These are phyloP conservation scores for Penicillium flavigenum DNA, from an alignment of 495 filamentous ascomycete species.

Conservation along the genomic window DNA sequence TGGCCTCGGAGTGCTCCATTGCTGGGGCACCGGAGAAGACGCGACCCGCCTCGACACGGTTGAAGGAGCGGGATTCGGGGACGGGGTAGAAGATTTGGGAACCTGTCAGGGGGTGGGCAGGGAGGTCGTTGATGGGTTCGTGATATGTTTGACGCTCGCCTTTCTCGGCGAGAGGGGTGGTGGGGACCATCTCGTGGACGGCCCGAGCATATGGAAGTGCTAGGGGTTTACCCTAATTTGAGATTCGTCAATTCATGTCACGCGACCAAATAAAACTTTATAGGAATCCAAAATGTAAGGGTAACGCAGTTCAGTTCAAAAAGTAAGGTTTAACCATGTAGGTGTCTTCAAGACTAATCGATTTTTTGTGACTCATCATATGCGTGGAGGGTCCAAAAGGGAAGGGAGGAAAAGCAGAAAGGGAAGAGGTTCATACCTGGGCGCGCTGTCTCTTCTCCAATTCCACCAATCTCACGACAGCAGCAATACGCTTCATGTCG, in stretches of 20 bases:
- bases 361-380: conserved; percentile 71
- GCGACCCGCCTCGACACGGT: conserved; percentile 81
- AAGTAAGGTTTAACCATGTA: conserved; percentile 64
- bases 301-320: conserved; percentile 31
- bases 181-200: conserved; percentile 78
- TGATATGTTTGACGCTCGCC: conserved; percentile 45
- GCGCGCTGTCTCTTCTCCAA: conserved; percentile 75
- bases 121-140: conserved; percentile 90
- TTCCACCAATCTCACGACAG: conserved; percentile 83
- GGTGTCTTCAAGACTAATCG: conserved; percentile 99
- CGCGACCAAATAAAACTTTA: background rate
- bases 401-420: conserved; percentile 11
- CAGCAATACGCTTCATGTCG: conserved; percentile 83
- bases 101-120: conserved; percentile 73
- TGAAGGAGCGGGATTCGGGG: conserved; percentile 87
- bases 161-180: conserved; percentile 39
- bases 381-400: conserved; percentile 17
- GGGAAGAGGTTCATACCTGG: conserved; percentile 57
- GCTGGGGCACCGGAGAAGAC: conserved; percentile 64
- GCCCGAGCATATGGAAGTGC: conserved; percentile 74
- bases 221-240: conserved; percentile 67
- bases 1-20: conserved; percentile 27
- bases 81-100: conserved; percentile 87
- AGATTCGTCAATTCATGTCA: conserved; percentile 20
- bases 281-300: conserved; percentile 7